Conservation (phyloP, 352 stramenopile genomes). For the Phytophthora pluvialis region DNA sequence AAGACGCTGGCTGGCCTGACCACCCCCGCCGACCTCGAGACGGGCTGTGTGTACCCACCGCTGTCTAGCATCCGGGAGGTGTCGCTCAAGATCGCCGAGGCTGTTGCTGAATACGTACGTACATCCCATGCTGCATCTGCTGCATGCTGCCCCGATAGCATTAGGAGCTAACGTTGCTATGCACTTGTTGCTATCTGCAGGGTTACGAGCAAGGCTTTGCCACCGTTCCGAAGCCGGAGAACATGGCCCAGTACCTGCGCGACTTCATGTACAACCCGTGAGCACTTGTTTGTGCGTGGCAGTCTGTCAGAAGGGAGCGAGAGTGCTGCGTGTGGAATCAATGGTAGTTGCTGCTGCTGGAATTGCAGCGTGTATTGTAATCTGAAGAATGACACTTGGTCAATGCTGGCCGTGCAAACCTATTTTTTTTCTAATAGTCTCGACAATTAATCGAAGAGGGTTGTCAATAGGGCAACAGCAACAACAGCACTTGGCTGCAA, state of each 20-base stretch:
- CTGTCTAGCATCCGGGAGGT: slow-evolving; percentile 92
- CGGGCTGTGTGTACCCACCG: slow-evolving; percentile 94
- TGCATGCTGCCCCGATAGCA: background rate
- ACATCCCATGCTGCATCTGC: background rate
- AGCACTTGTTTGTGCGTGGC: slow-evolving; percentile 7
- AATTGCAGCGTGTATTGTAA: slow-evolving; percentile 19
- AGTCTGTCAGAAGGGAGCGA: background rate
- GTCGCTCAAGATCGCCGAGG: slow-evolving; percentile 92
- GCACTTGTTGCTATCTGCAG: slow-evolving; percentile 24
- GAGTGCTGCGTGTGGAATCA: slow-evolving; percentile 9
- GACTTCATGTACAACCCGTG: slow-evolving; percentile 74
- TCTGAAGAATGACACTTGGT: slow-evolving; percentile 9
- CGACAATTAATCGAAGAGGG: no score
- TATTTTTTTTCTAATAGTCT: no score
- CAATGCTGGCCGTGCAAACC: background rate
- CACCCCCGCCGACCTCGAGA: slow-evolving; percentile 89
- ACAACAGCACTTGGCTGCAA: background rate
- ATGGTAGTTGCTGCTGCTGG: slow-evolving; percentile 12
- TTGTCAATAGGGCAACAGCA: background rate
- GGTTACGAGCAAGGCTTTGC: slow-evolving; percentile 63
- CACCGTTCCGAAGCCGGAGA: slow-evolving; percentile 49
- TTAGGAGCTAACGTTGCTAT: slow-evolving; percentile 4
- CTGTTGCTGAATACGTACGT: slow-evolving; percentile 75
- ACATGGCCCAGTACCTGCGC: slow-evolving; percentile 58
- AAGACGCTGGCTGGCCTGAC: slow-evolving; percentile 78